Base-by-base conservation (phyloP, 225 moss, liverwort and hornwort species). In the Pseudisothecium myosuroides region DNA sequence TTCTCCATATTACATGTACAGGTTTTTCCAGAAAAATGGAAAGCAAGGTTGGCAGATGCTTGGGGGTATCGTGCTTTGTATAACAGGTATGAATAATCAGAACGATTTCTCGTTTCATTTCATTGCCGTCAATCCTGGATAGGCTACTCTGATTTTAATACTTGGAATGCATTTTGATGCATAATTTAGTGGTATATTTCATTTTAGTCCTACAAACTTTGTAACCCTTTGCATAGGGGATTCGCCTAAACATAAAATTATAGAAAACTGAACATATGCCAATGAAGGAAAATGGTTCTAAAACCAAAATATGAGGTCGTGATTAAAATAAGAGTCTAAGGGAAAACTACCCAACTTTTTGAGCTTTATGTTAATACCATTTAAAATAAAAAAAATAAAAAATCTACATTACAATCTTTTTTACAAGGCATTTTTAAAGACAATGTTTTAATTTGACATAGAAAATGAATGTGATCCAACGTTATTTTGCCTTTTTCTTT, bases 31-130 rank as follows among this genome's bases (percentile, higher is more conserved):
- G 61, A 93, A 92, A 52, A 93, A 96, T 55, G 92, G 94, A 78
- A 95, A 95, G 84, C 59, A 98, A 61, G 97, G 96, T 68, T 97
- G 96, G 97, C 69, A 92, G 81, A 96, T 96, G 96, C 92, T 98
- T 45, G 98, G 96, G 36, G 96, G 96, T 56, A 95, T 95, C 22
- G 89, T 97, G 63, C 88, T 96, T 37, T 97, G 95, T 90, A 96
- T 95, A 69, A 98, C 96, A 95, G 96, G 98, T 96, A 88, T 90
- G 89, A 75, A 68, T 87, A 43, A 68, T 64, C 11, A 55, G 49
- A 84, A 80, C 29, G 10, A 43, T 56, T 81, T 68, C 32, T 86
- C 34, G 47, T 82, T 23, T 84, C 24, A 41, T 86, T 60, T 86
- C 74, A 41, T 54, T 82, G 14, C 27, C 75, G 37, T 79, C 49